Evolutionary conservation across 129 eudicot species (phyloP).

Genomic region (Tanacetum coccineum): DNA sequence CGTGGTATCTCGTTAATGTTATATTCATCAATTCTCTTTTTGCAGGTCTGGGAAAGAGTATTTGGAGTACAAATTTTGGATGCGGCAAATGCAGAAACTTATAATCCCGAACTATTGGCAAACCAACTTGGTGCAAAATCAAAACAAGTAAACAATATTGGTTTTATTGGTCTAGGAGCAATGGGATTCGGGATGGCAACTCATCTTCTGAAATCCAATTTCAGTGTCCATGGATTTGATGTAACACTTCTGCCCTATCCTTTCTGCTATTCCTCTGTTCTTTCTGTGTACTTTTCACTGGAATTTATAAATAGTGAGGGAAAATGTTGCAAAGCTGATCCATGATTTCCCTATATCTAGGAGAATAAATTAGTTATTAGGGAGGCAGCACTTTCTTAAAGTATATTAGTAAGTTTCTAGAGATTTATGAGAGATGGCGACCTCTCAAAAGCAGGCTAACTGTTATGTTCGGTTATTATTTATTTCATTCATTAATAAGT

Average conservation of each 20-base stretch:
- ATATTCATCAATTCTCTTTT: conserved; percentile 13
- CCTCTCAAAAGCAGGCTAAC: too few species aligned
- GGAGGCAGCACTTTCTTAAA: too few species aligned
- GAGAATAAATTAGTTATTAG: too few species aligned
- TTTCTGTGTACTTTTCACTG: background rate
- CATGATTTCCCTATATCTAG: background rate
- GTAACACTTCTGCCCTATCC: conserved; percentile 41
- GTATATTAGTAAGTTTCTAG: too few species aligned
- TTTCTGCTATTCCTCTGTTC: conserved; percentile 10
- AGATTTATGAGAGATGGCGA: background rate
- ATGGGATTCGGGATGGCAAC: conserved; percentile 99
- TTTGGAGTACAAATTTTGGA: conserved; percentile 64
- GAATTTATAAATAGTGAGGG: background rate
- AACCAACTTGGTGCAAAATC: conserved; percentile 43
- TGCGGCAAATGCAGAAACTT: conserved; percentile 72
- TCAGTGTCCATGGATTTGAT: conserved; percentile 74
- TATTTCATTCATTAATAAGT: too few species aligned
- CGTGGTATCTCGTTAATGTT: background rate
- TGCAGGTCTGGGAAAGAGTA: conserved; percentile 81
- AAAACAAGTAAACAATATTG: conserved; percentile 51
- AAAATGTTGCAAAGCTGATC: conserved; percentile 1
- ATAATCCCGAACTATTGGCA: conserved; percentile 75
- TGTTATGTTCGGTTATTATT: too few species aligned
- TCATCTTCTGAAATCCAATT: conserved; percentile 80
- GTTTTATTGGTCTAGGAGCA: conserved; percentile 98